phyloP scores from a whole-genome alignment of 768 basidiomycete species.

The Udeniomyces megalosporus region DNA sequence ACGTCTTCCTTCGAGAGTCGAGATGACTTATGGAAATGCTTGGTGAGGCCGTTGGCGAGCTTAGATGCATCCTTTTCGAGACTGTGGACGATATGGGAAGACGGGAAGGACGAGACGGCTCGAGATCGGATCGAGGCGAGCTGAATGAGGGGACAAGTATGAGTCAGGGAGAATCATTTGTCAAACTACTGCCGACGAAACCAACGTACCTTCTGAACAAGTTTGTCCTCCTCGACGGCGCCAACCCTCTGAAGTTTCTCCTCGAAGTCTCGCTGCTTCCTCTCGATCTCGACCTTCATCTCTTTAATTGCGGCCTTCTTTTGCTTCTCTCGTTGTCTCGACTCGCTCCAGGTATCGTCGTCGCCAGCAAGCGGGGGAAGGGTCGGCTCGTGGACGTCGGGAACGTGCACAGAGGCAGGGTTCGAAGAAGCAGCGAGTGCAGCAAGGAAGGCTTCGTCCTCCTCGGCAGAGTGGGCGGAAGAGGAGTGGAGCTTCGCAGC shows the following conservation, averaged over 20 bases:
- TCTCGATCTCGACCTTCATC: constrained; percentile 12
- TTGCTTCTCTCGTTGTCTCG: constrained; percentile 7
- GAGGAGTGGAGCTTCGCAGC: not conserved
- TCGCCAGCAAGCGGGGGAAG: not conserved
- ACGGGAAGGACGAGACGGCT: constrained; percentile 14
- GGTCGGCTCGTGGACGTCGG: constrained; percentile 9
- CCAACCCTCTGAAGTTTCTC: constrained; percentile 6
- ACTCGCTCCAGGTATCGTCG: constrained; percentile 7
- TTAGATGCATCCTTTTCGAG: constrained; percentile 22
- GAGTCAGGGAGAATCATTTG: not conserved
- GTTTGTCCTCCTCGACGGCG: constrained; percentile 10
- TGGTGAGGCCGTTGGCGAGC: constrained; percentile 22
- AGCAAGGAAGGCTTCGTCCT: constrained; percentile 14
- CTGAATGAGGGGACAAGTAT: not conserved
- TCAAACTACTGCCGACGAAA: not conserved
- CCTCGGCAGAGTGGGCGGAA: constrained; percentile 1
- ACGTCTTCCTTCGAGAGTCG: constrained; percentile 18
- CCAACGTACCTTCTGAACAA: constrained; percentile 19
- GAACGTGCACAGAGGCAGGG: constrained; percentile 17
- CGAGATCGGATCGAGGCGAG: constrained; percentile 7
- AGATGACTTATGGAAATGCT: constrained; percentile 20
- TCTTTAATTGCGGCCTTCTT: constrained; percentile 18
- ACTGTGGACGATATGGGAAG: constrained; percentile 12
- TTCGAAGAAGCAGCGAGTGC: constrained; percentile 15
- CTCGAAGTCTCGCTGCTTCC: constrained; percentile 6